Percentiles rank a stretch among this genome's conserved stretches.
These are phyloP conservation scores for Iberis pinnata DNA, from an alignment of 345 rosid genomes.

Conservation along the genomic window DNA sequence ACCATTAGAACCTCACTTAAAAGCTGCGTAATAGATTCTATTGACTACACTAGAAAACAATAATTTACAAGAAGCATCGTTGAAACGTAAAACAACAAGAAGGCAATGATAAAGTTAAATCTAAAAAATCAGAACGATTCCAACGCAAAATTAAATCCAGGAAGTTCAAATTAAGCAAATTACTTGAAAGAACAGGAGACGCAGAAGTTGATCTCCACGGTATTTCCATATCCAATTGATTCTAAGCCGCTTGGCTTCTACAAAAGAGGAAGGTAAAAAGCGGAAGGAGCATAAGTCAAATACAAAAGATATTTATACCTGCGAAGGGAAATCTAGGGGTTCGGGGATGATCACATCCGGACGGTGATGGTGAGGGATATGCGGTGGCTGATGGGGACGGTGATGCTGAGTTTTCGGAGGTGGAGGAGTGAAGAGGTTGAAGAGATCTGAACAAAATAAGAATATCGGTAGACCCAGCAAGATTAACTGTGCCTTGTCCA, in stretches of 20 bases:
- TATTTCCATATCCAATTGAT: constrained; percentile 54
- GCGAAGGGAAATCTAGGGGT: constrained; percentile 40
- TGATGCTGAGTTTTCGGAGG: constrained; percentile 42
- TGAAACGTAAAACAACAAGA: neutral
- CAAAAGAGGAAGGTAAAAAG: constrained; percentile 4
- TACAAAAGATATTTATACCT: constrained; percentile 30
- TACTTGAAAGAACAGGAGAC: constrained; percentile 83
- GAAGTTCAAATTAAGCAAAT: neutral
- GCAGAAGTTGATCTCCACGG: constrained; percentile 68
- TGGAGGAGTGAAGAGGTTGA: constrained; percentile 66
- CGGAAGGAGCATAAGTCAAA: neutral
- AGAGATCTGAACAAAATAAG: constrained; percentile 53
- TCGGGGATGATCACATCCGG: constrained; percentile 27
- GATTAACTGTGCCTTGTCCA: constrained; percentile 52
- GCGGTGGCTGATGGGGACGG: constrained; percentile 31
- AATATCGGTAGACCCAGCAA: constrained; percentile 60
- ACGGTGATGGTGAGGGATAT: constrained; percentile 29
- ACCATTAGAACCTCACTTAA: neutral
- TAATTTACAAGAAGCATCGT: neutral
- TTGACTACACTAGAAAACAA: neutral
- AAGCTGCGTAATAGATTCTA: neutral
- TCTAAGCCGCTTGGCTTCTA: constrained; percentile 41
- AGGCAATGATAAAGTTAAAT: neutral
- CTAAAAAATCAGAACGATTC: neutral
- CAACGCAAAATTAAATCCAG: neutral